These are phyloP conservation scores for Rhodotorula sp. DNA, from an alignment of 1,284 basidiomycete genomes.

Conservation along the genomic window DNA sequence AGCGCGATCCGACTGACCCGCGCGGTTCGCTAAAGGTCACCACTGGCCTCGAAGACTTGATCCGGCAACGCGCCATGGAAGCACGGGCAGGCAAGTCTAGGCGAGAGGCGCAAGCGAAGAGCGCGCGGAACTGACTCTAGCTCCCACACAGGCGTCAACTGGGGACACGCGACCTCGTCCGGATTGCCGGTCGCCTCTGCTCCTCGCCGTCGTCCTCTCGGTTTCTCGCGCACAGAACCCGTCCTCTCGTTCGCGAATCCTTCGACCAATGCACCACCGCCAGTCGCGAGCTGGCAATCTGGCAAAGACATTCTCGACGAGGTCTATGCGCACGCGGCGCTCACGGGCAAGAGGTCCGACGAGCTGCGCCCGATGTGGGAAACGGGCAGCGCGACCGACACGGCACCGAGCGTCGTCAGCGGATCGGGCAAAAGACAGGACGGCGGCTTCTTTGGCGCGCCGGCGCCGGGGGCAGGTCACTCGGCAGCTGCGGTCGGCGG, in stretches of 20 bases:
- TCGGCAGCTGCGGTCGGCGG: background rate
- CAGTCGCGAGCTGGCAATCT: constrained; percentile 16
- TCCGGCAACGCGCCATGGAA: background rate
- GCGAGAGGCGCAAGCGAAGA: no score
- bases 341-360: constrained; percentile 18
- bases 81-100: constrained; percentile 12
- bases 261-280: background rate
- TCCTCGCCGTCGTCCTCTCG: constrained; percentile 28
- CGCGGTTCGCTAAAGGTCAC: constrained; percentile 21
- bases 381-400: constrained; percentile 8
- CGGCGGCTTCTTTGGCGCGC: constrained; percentile 9
- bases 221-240: constrained; percentile 21
- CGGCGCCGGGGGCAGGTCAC: background rate
- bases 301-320: constrained; percentile 12
- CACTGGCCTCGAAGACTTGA: background rate
- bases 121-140: background rate
- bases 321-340: constrained; percentile 14
- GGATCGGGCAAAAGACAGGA: constrained; percentile 3
- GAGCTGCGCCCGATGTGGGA: constrained; percentile 28
- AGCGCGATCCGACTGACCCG: constrained; percentile 1
- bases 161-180: background rate
- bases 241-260: constrained; percentile 22
- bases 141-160: background rate
- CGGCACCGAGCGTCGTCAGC: background rate
- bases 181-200: background rate